A percentile compares a stretch with the other conserved stretches of the same genome.
These are phyloP conservation scores for Apiospora malaysiana DNA, from an alignment of 2,329 filamentous ascomycete species.

Conservation along the genomic window DNA sequence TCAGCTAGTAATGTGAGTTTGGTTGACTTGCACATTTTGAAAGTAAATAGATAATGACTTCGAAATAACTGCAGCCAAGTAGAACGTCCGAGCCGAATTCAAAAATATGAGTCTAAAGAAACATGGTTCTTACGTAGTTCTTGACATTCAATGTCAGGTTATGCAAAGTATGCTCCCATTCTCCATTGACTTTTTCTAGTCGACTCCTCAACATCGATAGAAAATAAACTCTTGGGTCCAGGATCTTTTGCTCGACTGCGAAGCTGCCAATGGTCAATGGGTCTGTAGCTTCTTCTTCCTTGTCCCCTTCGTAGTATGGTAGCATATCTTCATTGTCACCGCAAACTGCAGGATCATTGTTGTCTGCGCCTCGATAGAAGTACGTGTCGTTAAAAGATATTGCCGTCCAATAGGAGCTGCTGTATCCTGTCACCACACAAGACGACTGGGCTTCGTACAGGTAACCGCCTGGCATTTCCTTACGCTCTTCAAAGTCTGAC, in stretches of 20 bases:
- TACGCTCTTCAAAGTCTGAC: neutral
- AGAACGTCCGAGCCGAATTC: too few relatives aligned
- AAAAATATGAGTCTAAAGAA: too few relatives aligned
- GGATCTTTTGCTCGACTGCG: neutral
- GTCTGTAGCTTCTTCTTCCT: neutral
- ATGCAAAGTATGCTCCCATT: neutral
- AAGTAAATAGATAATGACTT: too few relatives aligned
- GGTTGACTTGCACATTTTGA: too few relatives aligned
- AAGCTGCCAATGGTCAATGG: neutral
- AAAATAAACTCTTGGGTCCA: constrained; percentile 3
- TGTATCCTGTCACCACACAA: constrained; percentile 2
- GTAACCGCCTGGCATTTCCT: neutral
- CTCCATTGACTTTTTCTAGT: neutral
- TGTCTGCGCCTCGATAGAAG: neutral
- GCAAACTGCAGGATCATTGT: neutral
- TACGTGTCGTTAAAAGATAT: neutral
- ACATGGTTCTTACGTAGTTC: constrained; percentile 6
- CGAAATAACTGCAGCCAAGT: too few relatives aligned
- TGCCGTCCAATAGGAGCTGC: constrained; percentile 19
- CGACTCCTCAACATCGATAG: neutral
- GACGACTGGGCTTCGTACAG: constrained; percentile 14
- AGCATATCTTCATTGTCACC: constrained; percentile 16
- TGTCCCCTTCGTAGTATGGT: neutral
- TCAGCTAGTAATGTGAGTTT: neutral
- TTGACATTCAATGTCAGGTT: neutral